These are phyloP conservation scores for Fusarium pseudoanthophilum DNA, from an alignment of 2,329 filamentous ascomycete genomes.

Conservation along the genomic window DNA sequence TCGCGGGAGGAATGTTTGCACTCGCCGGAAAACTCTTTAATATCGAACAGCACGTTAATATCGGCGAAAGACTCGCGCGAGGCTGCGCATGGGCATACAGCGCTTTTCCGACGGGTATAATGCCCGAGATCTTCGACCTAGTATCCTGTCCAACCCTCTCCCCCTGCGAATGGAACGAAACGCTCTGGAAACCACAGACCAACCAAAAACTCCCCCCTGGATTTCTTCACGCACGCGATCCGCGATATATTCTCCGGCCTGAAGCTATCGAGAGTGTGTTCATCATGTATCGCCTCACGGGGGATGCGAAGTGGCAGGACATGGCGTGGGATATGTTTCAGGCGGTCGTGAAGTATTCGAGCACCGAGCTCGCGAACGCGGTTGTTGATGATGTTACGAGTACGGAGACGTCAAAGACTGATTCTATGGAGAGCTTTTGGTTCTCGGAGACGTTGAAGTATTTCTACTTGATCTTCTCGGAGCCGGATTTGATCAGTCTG, in stretches of 20 bases:
- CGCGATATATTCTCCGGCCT: constrained; percentile 61
- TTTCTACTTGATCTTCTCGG: constrained; percentile 77
- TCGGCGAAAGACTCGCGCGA: constrained; percentile 60
- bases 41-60: constrained; percentile 57
- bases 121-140: constrained; percentile 66
- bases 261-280: constrained; percentile 64
- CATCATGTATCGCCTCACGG: constrained; percentile 62
- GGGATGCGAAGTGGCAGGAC: constrained; percentile 58
- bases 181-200: not conserved
- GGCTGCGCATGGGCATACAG: constrained; percentile 69
- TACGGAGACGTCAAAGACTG: constrained; percentile 53
- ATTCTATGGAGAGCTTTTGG: constrained; percentile 80
- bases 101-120: constrained; percentile 64
- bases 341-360: constrained; percentile 57
- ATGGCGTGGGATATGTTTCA: constrained; percentile 65
- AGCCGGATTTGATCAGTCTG: constrained; percentile 70
- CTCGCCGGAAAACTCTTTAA: constrained; percentile 70
- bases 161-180: constrained; percentile 45
- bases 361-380: constrained; percentile 60
- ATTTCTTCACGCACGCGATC: constrained; percentile 67
- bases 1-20: constrained; percentile 74
- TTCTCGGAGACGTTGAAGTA: constrained; percentile 80
- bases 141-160: constrained; percentile 55
- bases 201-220: constrained; percentile 59
- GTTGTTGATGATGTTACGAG: constrained; percentile 57